Evolutionary conservation across 495 filamentous ascomycete species (phyloP).

Genomic region (Penicillium coffeae): DNA sequence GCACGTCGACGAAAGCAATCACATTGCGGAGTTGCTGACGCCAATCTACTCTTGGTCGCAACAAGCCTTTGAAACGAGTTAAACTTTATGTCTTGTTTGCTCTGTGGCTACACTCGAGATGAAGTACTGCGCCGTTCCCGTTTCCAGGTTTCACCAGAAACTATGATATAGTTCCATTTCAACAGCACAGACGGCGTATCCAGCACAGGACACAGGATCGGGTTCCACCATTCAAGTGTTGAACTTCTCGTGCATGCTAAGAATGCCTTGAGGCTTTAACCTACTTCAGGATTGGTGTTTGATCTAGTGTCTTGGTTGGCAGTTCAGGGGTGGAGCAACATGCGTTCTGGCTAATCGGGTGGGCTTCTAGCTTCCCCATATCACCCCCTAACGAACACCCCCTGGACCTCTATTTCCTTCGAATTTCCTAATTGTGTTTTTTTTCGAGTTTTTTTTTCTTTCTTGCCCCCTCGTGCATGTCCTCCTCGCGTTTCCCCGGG

Average conservation of each 20-base stretch:
- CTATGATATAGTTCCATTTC: not conserved
- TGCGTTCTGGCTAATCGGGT: slow-evolving; percentile 36
- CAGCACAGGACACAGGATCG: not conserved
- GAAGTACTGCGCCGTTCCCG: slow-evolving; percentile 15
- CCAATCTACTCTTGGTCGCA: not conserved
- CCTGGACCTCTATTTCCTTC: slow-evolving; percentile 16
- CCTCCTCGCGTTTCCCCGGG: slow-evolving; percentile 23
- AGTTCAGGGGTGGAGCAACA: slow-evolving; percentile 32
- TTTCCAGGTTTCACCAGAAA: slow-evolving; percentile 6
- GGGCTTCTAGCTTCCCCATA: slow-evolving; percentile 32
- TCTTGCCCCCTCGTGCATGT: slow-evolving; percentile 12
- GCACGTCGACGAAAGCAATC: not conserved
- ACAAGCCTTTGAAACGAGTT: not conserved
- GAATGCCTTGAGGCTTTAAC: not conserved
- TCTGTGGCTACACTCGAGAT: not conserved
- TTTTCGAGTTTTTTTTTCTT: slow-evolving; percentile 7
- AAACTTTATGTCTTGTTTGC: not conserved
- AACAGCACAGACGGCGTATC: not conserved
- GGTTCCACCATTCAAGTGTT: not conserved
- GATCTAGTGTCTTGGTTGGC: slow-evolving; percentile 26
- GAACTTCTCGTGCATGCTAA: not conserved
- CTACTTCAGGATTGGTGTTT: slow-evolving; percentile 1
- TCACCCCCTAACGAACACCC: slow-evolving; percentile 40
- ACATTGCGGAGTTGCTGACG: not conserved
- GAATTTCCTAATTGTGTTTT: not conserved